Conservation (phyloP, 2,329 filamentous ascomycete species). For the Sarocladiaceae sp. region DNA sequence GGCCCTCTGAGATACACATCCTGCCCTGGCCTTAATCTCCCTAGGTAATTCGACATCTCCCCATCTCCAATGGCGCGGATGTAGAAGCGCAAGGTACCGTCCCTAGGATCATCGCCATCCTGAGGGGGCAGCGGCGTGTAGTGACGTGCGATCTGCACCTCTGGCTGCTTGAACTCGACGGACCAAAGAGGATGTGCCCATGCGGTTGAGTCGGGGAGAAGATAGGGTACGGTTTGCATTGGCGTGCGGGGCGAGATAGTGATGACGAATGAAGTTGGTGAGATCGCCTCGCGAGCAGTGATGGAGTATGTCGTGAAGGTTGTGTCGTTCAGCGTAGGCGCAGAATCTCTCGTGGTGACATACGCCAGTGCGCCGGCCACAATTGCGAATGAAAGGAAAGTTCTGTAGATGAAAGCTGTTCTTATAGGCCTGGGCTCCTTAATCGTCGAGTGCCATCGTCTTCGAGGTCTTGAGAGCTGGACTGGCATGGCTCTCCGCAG, state of each 20-base stretch:
- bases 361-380: neutral
- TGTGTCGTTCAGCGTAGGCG: slow-evolving; percentile 44
- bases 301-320: slow-evolving; percentile 63
- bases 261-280: slow-evolving; percentile 62
- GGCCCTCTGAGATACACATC: slow-evolving; percentile 74
- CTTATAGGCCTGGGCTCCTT: slow-evolving; percentile 23
- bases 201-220: slow-evolving; percentile 17
- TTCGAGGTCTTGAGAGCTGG: no score
- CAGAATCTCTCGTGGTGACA: slow-evolving; percentile 15
- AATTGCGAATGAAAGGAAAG: slow-evolving; percentile 11
- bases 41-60: slow-evolving; percentile 80
- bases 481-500: no score
- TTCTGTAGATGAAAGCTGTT: slow-evolving; percentile 16
- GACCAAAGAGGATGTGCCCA: slow-evolving; percentile 65
- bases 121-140: slow-evolving; percentile 81
- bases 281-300: slow-evolving; percentile 53
- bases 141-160: slow-evolving; percentile 82
- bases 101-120: slow-evolving; percentile 12
- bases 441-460: slow-evolving; percentile 30
- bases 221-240: slow-evolving; percentile 21
- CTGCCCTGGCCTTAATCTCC: slow-evolving; percentile 54
- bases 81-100: slow-evolving; percentile 58
- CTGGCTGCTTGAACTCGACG: slow-evolving; percentile 89
- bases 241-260: slow-evolving; percentile 44
- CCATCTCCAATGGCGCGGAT: slow-evolving; percentile 73